phyloP scores from a whole-genome alignment of 2,329 filamentous ascomycete species.

The Fusarium chuoi region DNA sequence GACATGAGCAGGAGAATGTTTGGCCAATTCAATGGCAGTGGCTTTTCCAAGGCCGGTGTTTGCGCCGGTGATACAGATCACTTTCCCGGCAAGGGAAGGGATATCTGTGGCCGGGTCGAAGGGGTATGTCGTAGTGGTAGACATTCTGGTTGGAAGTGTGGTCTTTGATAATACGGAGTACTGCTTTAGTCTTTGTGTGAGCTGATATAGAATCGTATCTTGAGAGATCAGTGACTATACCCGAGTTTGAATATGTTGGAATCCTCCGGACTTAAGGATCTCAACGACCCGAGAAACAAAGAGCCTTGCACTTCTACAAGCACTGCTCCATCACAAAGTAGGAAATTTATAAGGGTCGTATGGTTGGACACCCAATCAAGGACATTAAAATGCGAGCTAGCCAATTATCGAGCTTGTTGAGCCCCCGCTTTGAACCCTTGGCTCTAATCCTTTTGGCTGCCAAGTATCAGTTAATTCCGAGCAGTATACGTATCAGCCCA shows the following conservation, averaged over 20 bases:
- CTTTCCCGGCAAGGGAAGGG: not conserved
- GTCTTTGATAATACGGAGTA: no score
- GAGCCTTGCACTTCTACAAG: rapidly evolving
- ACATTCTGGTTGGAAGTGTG: not conserved
- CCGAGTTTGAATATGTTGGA: not conserved
- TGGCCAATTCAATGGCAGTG: not conserved
- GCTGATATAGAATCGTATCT: no score
- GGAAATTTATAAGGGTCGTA: rapidly evolving
- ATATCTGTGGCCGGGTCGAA: not conserved
- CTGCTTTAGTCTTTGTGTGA: not conserved
- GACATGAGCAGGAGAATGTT: not conserved
- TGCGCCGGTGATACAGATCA: not conserved
- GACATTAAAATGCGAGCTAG: not conserved
- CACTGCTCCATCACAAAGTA: rapidly evolving
- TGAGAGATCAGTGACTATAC: not conserved
- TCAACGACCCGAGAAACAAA: not conserved
- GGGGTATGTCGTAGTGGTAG: rapidly evolving
- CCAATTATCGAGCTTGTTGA: not conserved
- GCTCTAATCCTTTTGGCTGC: not conserved
- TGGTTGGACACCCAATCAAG: not conserved
- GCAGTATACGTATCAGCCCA: not conserved
- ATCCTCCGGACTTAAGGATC: rapidly evolving
- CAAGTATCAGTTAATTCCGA: not conserved
- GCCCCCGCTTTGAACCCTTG: not conserved
- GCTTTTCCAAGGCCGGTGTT: conserved; percentile 7